phyloP scores from a whole-genome alignment of 129 eudicot species.

The Saposhnikovia divaricata region DNA sequence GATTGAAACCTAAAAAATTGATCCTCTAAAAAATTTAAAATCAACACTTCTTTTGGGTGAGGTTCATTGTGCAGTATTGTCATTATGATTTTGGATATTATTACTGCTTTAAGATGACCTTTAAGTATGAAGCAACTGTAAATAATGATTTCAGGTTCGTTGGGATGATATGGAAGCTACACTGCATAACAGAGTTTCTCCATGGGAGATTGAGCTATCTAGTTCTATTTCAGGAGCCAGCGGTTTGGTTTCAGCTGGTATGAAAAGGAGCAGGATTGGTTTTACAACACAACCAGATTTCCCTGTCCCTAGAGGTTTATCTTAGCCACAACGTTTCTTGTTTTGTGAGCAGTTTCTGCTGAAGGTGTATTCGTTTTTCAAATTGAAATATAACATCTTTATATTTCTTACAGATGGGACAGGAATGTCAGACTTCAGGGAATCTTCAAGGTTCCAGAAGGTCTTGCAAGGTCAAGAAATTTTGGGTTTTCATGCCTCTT shows the following conservation, averaged over 20 bases:
- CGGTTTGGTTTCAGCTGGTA: slow-evolving; percentile 36
- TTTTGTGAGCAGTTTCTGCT: not conserved
- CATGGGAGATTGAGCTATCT: slow-evolving; percentile 91
- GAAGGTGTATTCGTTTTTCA: not conserved
- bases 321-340: not conserved
- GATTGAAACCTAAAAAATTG: not conserved
- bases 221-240: slow-evolving; percentile 52
- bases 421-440: slow-evolving; percentile 61
- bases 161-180: slow-evolving; percentile 69
- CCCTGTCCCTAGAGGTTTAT: slow-evolving; percentile 47
- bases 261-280: slow-evolving; percentile 60
- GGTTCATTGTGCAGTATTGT: not conserved
- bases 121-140: not conserved
- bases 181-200: slow-evolving; percentile 71
- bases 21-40: not conserved
- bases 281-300: slow-evolving; percentile 38
- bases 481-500: slow-evolving; percentile 40
- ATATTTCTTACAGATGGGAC: slow-evolving; percentile 38
- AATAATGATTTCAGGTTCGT: slow-evolving; percentile 50
- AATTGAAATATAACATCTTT: not conserved
- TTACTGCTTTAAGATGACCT: not conserved
- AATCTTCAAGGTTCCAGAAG: slow-evolving; percentile 78
- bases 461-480: slow-evolving; percentile 99
- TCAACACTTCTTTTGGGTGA: not conserved
- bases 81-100: not conserved